Evolutionary conservation across 2,329 filamentous ascomycete species (phyloP), one percentile per base, ranked within the genome.

Genomic region (Diplodia intermedia): DNA sequence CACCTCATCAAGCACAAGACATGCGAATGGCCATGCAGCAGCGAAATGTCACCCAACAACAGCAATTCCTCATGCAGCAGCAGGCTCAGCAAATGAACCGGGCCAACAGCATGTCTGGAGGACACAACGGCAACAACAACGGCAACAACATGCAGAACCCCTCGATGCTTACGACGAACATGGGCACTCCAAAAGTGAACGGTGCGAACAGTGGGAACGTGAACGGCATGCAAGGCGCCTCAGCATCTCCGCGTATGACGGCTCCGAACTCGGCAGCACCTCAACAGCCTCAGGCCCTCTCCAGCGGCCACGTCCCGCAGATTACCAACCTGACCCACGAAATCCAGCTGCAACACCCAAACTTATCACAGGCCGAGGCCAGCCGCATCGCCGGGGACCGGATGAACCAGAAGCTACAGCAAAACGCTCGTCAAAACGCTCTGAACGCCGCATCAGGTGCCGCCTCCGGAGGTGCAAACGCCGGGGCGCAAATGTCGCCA

Each of bases 1-100:
- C 90, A 66, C 73, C 72, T 53, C 79, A 79, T 69, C 77, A 76
- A 53, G 55, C 65, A 15, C 77, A 80, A 55, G 75, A 79, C 66
- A 74, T 79, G 71, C 77, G 78, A 14, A 76, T 79, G 72, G 75
- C 75, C 18, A 79, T 80, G 76, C 74, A 60, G 9, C 61, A 57
- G 33, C 61, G 55, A 26, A 69, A 79, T 43, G 75, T 79, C 66
- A 71, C 78, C 61, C 72, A 73, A 66, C 77, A 75, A 63, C 68
- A 69, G 26, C 65, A 67, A 47, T 54, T 47, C 14, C 15, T 43
- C 18, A 3, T 52, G 62, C 66, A 54, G 38, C 75, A 77, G 70
- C 67, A 66, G 11, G 56, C 61, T 33, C 66, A 68, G 15, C 66
- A 68, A 31, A 65, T 68, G 66, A 55, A 55, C n/a, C 57, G 60